Conservation (phyloP, 2,329 filamentous ascomycete genomes). For the Cercospora zeae-maydis region DNA sequence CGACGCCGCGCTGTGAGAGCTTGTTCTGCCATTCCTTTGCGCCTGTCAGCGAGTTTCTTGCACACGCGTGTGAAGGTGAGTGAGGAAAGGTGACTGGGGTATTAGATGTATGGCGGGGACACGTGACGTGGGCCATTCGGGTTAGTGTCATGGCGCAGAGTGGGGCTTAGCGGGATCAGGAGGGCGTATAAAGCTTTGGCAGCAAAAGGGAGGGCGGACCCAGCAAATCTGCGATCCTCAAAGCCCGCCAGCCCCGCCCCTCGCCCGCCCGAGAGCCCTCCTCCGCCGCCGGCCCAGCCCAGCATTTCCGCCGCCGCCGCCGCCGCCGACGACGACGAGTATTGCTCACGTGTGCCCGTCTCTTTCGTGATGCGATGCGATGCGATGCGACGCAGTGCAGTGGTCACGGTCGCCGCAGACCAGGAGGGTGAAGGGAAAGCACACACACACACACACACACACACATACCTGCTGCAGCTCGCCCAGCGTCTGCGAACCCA, state of each 20-base stretch:
- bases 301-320: constrained; percentile 20
- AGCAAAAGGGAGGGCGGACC: constrained; percentile 45
- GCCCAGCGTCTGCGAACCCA: constrained; percentile 80
- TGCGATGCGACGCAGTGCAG: background rate
- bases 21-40: constrained; percentile 88
- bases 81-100: background rate
- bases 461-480: constrained; percentile 76
- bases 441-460: background rate
- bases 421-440: constrained; percentile 1
- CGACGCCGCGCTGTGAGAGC: constrained; percentile 77
- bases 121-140: constrained; percentile 34
- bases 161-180: constrained; percentile 21
- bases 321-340: constrained; percentile 1
- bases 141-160: constrained; percentile 31
- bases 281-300: constrained; percentile 10
- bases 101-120: constrained; percentile 11
- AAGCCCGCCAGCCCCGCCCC: constrained; percentile 44
- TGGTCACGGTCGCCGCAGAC: background rate
- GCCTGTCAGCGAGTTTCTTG: constrained; percentile 12
- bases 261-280: constrained; percentile 27
- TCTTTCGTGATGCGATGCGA: background rate
- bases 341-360: background rate
- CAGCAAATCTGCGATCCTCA: constrained; percentile 35
- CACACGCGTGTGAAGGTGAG: background rate
- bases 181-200: constrained; percentile 44